Percentiles rank a stretch among this genome's conserved stretches.
Conservation (phyloP, 371 early-diverging fungal species). For the Mortierella sp. region DNA sequence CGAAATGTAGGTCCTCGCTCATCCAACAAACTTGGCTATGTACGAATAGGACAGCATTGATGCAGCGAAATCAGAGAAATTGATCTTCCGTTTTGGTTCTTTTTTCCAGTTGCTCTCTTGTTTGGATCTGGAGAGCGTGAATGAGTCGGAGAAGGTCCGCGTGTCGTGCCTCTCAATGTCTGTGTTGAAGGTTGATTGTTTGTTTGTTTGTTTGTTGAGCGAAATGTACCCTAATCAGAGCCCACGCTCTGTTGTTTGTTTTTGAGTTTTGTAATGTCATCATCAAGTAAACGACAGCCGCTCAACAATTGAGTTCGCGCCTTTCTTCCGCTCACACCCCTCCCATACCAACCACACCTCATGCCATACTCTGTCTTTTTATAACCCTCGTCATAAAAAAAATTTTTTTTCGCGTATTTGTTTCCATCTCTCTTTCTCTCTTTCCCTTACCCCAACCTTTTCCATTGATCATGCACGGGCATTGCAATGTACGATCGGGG, state of each 20-base stretch:
- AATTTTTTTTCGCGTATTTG: not conserved
- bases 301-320: not conserved
- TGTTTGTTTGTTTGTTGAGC: constrained; percentile 4
- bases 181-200: constrained; percentile 9
- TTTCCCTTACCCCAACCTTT: not conserved
- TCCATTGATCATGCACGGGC: not conserved
- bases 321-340: not conserved
- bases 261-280: constrained; percentile 8
- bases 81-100: not conserved
- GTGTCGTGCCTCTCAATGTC: not conserved
- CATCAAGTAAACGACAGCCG: not conserved
- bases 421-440: not conserved
- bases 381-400: too few relatives aligned
- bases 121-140: constrained; percentile 8
- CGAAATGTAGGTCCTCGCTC: not conserved
- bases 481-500: too few relatives aligned
- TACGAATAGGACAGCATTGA: not conserved
- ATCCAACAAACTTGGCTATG: not conserved
- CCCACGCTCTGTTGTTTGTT: not conserved
- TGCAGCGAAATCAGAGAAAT: not conserved
- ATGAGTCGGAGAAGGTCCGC: constrained; percentile 3
- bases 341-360: not conserved
- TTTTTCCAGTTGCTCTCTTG: not conserved
- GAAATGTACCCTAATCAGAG: not conserved
- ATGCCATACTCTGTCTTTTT: not conserved